phyloP scores from a whole-genome alignment of 257 asterid genomes.

The Scutellaria minor region DNA sequence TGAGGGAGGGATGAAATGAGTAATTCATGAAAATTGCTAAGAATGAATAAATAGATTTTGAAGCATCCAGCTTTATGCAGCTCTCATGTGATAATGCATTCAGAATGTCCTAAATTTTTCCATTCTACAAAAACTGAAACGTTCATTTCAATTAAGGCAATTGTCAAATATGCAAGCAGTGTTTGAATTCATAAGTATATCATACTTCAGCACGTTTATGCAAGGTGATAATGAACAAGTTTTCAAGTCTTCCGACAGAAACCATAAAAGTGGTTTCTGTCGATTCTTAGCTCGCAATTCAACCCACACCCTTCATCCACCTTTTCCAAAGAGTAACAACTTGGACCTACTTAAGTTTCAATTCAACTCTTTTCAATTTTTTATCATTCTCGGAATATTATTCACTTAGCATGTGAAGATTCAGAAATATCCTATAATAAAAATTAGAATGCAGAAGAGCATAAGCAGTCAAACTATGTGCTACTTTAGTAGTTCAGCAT shows the following conservation, averaged over 20 bases:
- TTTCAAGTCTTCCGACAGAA: neutral
- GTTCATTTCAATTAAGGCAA: neutral
- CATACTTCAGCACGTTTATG: neutral
- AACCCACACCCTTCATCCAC: too few relatives aligned
- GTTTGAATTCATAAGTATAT: neutral
- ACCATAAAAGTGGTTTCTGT: neutral
- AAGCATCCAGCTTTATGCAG: neutral
- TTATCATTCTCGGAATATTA: conserved; percentile 1
- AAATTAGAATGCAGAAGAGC: conserved; percentile 24
- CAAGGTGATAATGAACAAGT: neutral
- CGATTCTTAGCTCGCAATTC: neutral
- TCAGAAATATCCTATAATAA: neutral
- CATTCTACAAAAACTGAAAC: neutral
- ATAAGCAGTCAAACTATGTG: conserved; percentile 2
- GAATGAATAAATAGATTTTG: conserved; percentile 1
- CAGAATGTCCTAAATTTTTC: neutral
- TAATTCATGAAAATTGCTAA: neutral
- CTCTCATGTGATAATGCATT: neutral
- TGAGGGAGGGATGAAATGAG: neutral
- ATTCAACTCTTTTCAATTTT: neutral
- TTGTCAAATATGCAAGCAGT: neutral
- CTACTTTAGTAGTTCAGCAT: neutral
- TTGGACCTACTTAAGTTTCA: neutral
- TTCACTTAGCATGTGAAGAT: neutral
- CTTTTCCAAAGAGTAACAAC: neutral